These are phyloP conservation scores for Diaporthe vexans DNA, from an alignment of 2,329 filamentous ascomycete genomes.

Conservation along the genomic window DNA sequence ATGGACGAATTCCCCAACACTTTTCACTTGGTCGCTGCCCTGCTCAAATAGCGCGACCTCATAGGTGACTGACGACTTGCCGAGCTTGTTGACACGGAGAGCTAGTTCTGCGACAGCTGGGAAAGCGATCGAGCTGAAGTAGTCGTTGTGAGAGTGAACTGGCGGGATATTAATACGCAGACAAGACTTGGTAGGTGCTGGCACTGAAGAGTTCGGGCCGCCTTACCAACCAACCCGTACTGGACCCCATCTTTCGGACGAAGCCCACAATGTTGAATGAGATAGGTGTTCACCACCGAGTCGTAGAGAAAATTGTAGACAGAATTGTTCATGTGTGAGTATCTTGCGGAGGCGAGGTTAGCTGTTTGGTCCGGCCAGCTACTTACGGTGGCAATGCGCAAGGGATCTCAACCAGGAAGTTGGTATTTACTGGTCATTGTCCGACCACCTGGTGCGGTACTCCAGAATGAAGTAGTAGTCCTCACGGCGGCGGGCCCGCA, in stretches of 20 bases:
- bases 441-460: constrained; percentile 88
- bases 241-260: constrained; percentile 78
- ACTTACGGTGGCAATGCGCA: not conserved
- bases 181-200: constrained; percentile 8
- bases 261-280: constrained; percentile 83
- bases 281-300: constrained; percentile 89
- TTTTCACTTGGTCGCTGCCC: constrained; percentile 80
- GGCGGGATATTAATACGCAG: not conserved
- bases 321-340: constrained; percentile 92
- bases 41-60: constrained; percentile 89
- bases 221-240: constrained; percentile 77
- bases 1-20: constrained; percentile 85
- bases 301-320: constrained; percentile 92
- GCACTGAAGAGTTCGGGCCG: not conserved
- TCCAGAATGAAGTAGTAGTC: constrained; percentile 87
- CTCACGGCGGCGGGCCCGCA: constrained; percentile 74
- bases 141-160: constrained; percentile 88
- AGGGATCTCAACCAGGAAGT: not conserved
- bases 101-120: constrained; percentile 86
- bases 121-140: constrained; percentile 85
- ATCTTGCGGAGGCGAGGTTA: constrained; percentile 58
- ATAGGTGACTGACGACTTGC: constrained; percentile 89
- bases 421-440: constrained; percentile 42
- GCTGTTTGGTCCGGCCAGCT: constrained; percentile 40
- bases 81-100: constrained; percentile 85